Percentiles rank a stretch among this genome's conserved stretches.
Conservation (phyloP, 2,329 filamentous ascomycete species). For the Fusarium chlamydosporum region DNA sequence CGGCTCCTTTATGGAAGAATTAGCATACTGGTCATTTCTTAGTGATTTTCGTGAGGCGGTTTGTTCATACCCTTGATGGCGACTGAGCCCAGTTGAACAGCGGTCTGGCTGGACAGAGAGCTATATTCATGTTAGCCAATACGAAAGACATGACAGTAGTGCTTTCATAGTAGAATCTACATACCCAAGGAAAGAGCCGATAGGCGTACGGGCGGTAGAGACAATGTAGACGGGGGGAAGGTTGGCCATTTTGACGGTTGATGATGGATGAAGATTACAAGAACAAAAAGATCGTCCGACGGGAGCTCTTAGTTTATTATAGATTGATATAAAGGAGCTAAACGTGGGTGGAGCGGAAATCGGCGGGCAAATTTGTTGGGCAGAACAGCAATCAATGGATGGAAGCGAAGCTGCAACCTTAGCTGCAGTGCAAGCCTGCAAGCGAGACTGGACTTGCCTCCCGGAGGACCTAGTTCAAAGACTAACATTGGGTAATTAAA, state of each 20-base stretch:
- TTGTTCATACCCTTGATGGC: constrained; percentile 86
- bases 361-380: constrained; percentile 46
- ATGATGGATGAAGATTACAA: constrained; percentile 30
- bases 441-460: constrained; percentile 26
- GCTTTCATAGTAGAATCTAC: constrained; percentile 20
- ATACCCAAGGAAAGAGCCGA: constrained; percentile 95
- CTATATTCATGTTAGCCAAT: constrained; percentile 62
- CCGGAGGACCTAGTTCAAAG: constrained; percentile 24
- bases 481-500: constrained; percentile 16
- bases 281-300: constrained; percentile 19
- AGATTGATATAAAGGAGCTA: constrained; percentile 24
- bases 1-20: constrained; percentile 69
- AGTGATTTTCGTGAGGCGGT: not conserved
- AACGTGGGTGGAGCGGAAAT: constrained; percentile 31
- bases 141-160: not conserved
- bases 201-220: constrained; percentile 88
- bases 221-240: constrained; percentile 96
- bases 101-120: constrained; percentile 88
- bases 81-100: constrained; percentile 87
- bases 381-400: constrained; percentile 1
- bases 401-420: constrained; percentile 13
- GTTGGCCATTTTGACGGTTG: constrained; percentile 74
- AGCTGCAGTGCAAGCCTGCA: constrained; percentile 18
- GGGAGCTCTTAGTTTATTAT: constrained; percentile 33
- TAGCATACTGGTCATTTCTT: constrained; percentile 7